Percentiles rank a stretch among this genome's conserved stretches.
Evolutionary conservation across 768 basidiomycete species (phyloP).

Genomic region (Gloeostereum incarnatum): DNA sequence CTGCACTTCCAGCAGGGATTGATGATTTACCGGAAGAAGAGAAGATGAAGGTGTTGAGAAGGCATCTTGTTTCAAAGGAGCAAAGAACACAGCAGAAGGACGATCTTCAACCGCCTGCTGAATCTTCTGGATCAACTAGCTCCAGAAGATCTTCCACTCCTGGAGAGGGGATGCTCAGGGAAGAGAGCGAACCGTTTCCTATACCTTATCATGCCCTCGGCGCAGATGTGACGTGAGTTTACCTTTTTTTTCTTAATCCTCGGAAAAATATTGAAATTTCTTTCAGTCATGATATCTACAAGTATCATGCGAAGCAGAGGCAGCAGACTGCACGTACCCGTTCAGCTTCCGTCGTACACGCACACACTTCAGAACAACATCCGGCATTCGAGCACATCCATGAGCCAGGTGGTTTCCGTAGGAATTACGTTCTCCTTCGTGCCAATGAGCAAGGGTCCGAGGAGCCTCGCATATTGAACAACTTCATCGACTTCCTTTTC

Average conservation of each 20-base stretch:
- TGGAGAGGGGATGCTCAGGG: constrained; percentile 19
- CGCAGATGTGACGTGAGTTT: constrained; percentile 85
- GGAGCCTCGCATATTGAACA: constrained; percentile 61
- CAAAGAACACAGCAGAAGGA: constrained; percentile 21
- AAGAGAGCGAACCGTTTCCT: constrained; percentile 69
- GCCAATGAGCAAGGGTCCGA: constrained; percentile 58
- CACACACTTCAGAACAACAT: constrained; percentile 39
- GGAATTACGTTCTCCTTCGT: constrained; percentile 74
- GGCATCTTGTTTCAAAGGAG: constrained; percentile 72
- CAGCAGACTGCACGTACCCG: constrained; percentile 53
- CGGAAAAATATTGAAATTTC: not conserved
- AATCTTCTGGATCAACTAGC: constrained; percentile 9
- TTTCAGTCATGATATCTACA: constrained; percentile 84
- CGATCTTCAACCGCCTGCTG: constrained; percentile 7
- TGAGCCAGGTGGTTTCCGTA: constrained; percentile 89
- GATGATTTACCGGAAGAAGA: constrained; percentile 73
- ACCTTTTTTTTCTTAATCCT: constrained; percentile 3
- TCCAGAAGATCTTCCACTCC: constrained; percentile 13
- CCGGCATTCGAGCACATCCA: constrained; percentile 90
- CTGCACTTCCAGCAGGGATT: constrained; percentile 24
- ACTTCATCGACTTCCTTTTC: constrained; percentile 91
- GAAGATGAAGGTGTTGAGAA: constrained; percentile 70
- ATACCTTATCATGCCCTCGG: constrained; percentile 83
- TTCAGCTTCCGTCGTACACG: constrained; percentile 60
- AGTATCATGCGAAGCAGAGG: constrained; percentile 79